Evolutionary conservation across 257 asterid genomes (phyloP), one percentile per base, ranked within the genome.

Genomic region (Lycium barbarum): DNA sequence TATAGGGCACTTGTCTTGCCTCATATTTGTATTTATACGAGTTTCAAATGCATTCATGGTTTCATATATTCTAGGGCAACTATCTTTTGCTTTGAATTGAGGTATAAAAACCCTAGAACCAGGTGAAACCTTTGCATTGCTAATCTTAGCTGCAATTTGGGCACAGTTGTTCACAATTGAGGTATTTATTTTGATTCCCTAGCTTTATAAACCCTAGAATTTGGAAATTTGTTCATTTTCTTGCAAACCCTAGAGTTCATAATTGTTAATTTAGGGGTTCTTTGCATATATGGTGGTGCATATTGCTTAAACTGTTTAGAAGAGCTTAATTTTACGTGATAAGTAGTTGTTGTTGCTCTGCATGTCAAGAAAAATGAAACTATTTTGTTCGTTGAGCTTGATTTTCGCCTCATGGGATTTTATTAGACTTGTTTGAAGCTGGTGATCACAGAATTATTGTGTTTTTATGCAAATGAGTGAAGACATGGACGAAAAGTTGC

Each of bases 81-180:
- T 67, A 66, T 79, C 57, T 88, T 71, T 85, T 83, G 84, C 87
- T 87, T 76, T 82, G 88, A 89, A 90, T 86, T 90, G 90, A 84
- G 90, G 89, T 90, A 81, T 87, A 86, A 87, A 84, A 89, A 90
- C 92, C 91, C 89, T 88, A 90, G 89, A 79, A 83, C 84, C 40
- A 72, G 84, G 80, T 22, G 45, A 2, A 83, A 81, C 82, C 73
- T 57, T 54, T 15, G 66, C 59, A 80, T 71, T 84, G 80, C 26
- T 43, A 59, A 86, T 88, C 74, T 86, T 80, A 85, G 61, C 82
- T 86, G 87, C 86, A 88, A 87, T 87, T 91, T 84, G 9, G 73
- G 83, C 85, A 40, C 61, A 73, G 2, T 11, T 80, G 20, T 83
- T 81, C 85, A 66, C 83, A 90, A 88, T 89, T 88, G 87, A 89